Base-by-base conservation (phyloP, 306 rosid species). In the Fragaria ananassa region DNA sequence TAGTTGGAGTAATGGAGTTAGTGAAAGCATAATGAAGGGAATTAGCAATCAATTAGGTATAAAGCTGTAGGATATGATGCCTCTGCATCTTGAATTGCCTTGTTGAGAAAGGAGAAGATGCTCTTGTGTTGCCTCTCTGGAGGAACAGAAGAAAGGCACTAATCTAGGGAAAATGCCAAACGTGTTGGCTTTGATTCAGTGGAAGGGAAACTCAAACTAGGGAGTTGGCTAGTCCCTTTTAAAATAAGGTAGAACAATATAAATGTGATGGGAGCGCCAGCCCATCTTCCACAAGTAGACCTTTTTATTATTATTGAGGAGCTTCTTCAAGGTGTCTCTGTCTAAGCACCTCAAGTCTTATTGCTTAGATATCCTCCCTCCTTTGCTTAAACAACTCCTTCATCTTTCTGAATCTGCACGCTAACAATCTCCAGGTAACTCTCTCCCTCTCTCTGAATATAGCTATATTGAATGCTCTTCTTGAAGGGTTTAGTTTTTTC, bases 181-280 rank as follows among this genome's bases (percentile, higher is more conserved):
- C 44, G 75, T 84, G 88, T 63, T 90, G 87, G 98, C 93, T 89
- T 91, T 91, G 93, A 93, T 91, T 93, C 86, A 76, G 72, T 71
- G 63, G 87, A 65, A 37, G 93, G 91, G 68, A 72, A 37, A 58
- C 71, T 41, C 53, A n/a, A 86, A 77, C 91, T 44, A 84, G 83
- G 77, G 96, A 88, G 98, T 86, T 91, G 93, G 88, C 93, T 74
- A 74, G 80, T 86, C 85, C 81, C 65, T 79, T 74, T 80, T 35
- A 46, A 70, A 85, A 80, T 61, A 61, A 23, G 14, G 47, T 17
- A 31, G 21, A 15, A 62, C 68, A 31, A 62, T 18, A 74, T 62
- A 78, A 78, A 49, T 74, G 74, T 23, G 66, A 65, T 34, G 72
- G 68, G 65, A 86, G 61, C 79, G 92, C 84, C 71, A 85, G 78